Evolutionary conservation across 1,139 yeast species (phyloP), one percentile per base, ranked within the genome.

Genomic region (Taphrina deformans): DNA sequence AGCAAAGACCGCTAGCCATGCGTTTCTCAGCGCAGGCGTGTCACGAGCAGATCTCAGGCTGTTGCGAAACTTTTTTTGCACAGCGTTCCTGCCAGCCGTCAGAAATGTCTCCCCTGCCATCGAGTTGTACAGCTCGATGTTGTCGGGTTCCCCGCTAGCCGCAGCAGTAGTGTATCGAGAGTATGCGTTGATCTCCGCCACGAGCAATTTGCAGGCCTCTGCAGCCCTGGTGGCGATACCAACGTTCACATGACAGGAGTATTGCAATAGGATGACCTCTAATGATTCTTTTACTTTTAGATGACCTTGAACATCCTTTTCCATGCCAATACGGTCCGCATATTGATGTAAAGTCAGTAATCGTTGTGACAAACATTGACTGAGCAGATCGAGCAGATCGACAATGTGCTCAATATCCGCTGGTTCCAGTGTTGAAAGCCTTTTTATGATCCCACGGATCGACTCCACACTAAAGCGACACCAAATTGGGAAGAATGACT

Each of bases 61-160:
- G 4, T 27, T 26, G 26, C 55, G n/a, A n/a, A 59, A 33, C 21
- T 35, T 40, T 12, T 44, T 40, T 31, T 59, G 63, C n/a, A 50
- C 63, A 2, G 56, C 56, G 21, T 59, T 59, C 31, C 63, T 40
- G 27, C 63, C 63, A 14, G 23, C 38, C 14, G 56, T 59, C 40
- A 50, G 23, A 24, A 50, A 59, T 12, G 31, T 38, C 12, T 24
- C 52, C 3, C 48, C 29, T 14, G 62, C 53, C 24, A 58, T 48
- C 23, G 40, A 21, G 16, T 6, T 31, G 46, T 45, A 58, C 45
- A 58, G 45, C 21, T 26, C 55, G 12, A 24, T 50, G 26, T 58
- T 58, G 46, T 35, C 35, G 2, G 45, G 55, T 18, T n/a, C 26
- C 10, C 18, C 24, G 6, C 16, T 16, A 1, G 27, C 26, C 10